Conservation (phyloP, 352 stramenopile genomes). For the Phytophthora macrochlamydospora region DNA sequence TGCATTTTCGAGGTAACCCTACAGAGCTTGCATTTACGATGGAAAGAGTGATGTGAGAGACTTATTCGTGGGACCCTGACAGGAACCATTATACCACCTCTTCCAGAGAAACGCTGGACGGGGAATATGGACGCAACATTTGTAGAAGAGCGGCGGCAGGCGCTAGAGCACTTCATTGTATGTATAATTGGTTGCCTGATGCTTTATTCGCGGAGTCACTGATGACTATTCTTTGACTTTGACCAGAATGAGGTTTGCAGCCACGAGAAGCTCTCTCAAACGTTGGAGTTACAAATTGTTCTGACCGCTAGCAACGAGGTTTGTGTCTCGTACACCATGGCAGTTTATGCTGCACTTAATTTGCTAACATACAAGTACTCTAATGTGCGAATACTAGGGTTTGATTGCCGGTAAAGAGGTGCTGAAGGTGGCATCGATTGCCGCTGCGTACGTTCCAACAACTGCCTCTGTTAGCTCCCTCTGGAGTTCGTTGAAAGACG, state of each 20-base stretch:
- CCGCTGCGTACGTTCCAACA: slow-evolving; percentile 79
- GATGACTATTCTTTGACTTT: slow-evolving; percentile 2
- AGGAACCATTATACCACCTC: slow-evolving; percentile 89
- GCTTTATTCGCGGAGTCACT: neutral
- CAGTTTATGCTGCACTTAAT: too few relatives aligned
- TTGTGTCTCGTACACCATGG: neutral
- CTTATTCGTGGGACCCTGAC: neutral
- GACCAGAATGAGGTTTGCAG: slow-evolving; percentile 85
- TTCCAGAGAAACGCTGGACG: slow-evolving; percentile 89
- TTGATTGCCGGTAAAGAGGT: slow-evolving; percentile 85
- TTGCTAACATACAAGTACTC: too few relatives aligned
- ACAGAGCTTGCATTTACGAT: neutral
- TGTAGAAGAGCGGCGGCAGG: slow-evolving; percentile 87
- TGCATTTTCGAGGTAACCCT: slow-evolving; percentile 73
- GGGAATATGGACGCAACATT: slow-evolving; percentile 91
- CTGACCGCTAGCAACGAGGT: slow-evolving; percentile 85
- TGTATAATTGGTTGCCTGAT: neutral
- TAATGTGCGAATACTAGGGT: slow-evolving; percentile 38
- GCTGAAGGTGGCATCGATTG: slow-evolving; percentile 75
- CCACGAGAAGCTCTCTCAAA: slow-evolving; percentile 84
- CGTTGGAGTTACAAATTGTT: slow-evolving; percentile 84
- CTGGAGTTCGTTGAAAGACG: slow-evolving; percentile 86
- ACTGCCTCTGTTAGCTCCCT: slow-evolving; percentile 74
- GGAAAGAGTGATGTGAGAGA: neutral
- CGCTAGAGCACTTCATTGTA: slow-evolving; percentile 90